phyloP scores from a whole-genome alignment of 148 eudicot species.

The Camellia granthamiana region DNA sequence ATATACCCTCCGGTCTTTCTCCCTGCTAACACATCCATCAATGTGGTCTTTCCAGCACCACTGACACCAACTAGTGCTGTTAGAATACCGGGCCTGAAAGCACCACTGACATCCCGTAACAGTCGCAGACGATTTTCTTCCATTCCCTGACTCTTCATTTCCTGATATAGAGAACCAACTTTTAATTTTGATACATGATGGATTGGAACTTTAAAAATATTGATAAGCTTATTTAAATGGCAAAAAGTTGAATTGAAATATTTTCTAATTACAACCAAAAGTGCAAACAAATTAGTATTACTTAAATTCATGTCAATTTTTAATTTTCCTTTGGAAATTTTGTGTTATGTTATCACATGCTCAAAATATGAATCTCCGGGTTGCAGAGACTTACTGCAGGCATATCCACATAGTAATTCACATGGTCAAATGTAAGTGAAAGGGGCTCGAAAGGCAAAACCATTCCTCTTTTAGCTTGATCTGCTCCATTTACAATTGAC shows the following conservation, averaged over 20 bases:
- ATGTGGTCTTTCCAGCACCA: conserved; percentile 42
- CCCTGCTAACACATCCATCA: conserved; percentile 41
- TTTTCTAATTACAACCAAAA: too few relatives aligned
- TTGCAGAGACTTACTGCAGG: conserved; percentile 27
- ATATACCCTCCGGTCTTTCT: conserved; percentile 36
- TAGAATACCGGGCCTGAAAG: conserved; percentile 33
- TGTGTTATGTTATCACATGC: too few relatives aligned
- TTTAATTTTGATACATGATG: not conserved
- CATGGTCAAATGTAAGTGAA: conserved; percentile 35
- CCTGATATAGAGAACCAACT: conserved; percentile 17
- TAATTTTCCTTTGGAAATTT: too few relatives aligned
- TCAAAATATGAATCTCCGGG: too few relatives aligned
- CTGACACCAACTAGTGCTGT: conserved; percentile 41
- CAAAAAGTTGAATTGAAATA: not conserved
- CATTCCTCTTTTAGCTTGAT: conserved; percentile 29
- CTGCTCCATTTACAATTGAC: not conserved
- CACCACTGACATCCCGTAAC: conserved; percentile 36
- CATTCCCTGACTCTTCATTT: conserved; percentile 35
- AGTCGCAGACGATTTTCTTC: conserved; percentile 25
- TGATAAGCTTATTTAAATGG: too few relatives aligned
- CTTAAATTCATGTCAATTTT: too few relatives aligned
- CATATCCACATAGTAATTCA: conserved; percentile 38
- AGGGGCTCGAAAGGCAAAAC: conserved; percentile 38
- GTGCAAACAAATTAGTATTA: too few relatives aligned
- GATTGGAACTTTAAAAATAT: too few relatives aligned